Evolutionary conservation across 306 rosid species (phyloP), one percentile per base, ranked within the genome.

Genomic region (Cyclanthera cordifolia): DNA sequence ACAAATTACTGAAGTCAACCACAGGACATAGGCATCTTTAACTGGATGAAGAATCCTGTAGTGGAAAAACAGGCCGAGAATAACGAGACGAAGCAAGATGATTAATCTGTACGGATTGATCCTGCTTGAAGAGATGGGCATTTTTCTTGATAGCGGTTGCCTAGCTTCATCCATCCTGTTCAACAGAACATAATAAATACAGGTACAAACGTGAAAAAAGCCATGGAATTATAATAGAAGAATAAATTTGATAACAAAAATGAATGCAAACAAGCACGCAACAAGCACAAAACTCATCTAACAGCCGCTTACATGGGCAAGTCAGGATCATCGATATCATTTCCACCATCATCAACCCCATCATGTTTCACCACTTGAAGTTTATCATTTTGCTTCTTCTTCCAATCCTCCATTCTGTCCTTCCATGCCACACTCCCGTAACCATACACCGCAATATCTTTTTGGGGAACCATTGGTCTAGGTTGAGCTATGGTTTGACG

Each of bases 111-210:
- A 93, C 8, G 99, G 99, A 71, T 90, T 93, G 81, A 93, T 90
- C 87, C 80, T 90, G 99, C 97, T 93, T 24, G 99, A 93, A 65
- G 91, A 72, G 55, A 93, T 71, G 16, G 99, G 95, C 45, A 83
- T 21, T 79, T 90, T 93, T 68, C 99, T 85, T 49, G 99, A 93
- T 27, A 93, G 88, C 12, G 99, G 99, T 74, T 93, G 96, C 79
- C 97, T 80, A 61, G 93, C 99, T 85, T 93, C 99, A 64, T 93
- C 99, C 99, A 93, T 93, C 96, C 99, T 93, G 87, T 74, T 34
- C 50, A 60, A 70, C 20, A 39, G 12, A 70, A 53, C 39, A 34
- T 4, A 53, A 17, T 37, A 39, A 12, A 24, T 20, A 66, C 4
- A 45, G 49, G 15, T 60, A 63, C 69, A 14, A 49, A 25, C 30